Evolutionary conservation across 164 flowering plant species (phyloP), one percentile per base, ranked within the genome.

Genomic region (grape (Vitis vinifera)): DNA sequence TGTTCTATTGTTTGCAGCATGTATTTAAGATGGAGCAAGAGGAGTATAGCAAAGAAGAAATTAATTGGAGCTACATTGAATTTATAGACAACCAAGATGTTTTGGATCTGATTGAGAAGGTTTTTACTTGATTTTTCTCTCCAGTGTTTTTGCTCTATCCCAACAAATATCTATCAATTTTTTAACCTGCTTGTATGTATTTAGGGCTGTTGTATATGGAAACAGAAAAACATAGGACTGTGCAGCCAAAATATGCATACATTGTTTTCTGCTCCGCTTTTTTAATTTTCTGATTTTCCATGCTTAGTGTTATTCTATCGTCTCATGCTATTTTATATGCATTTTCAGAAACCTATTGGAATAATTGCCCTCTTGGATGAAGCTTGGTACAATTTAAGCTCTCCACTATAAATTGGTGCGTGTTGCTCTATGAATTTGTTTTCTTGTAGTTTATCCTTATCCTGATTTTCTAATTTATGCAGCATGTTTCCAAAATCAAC

Each of bases 401-500:
- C 76, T 71, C 69, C 51, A 49, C 58, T 81, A 29, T 80, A 37
- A 69, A 69, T 78, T 77, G 81, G 81, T 80, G 79, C 67, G 74
- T 75, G 70, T 75, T 72, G 70, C 65, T 63, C 12, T 62, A 55
- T 65, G 30, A 52, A 58, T 23, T 51, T 60, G 55, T 48, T 48
- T 10, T 0, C 14, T 55, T 60, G 55, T 63, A 59, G 59, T 68
- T 69, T 77, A 71, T 72, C 63, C 79, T 79, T 73, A 76, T 82
- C 79, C 77, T 80, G 69, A 77, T 79, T 76, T 76, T 75, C 66
- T 49, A 66, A 44, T 82, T 63, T 70, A 23, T 88, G 87, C 91
- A 96, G 99, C 85, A 90, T 96, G 99, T 96, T 96, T 78, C 99
- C 99, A 5, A 96, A 83, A 76, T 93, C 99, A 73, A 96, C 98